These are phyloP conservation scores for Globisporangium rhizosaccharum DNA, from an alignment of 352 stramenopile genomes.

Conservation along the genomic window DNA sequence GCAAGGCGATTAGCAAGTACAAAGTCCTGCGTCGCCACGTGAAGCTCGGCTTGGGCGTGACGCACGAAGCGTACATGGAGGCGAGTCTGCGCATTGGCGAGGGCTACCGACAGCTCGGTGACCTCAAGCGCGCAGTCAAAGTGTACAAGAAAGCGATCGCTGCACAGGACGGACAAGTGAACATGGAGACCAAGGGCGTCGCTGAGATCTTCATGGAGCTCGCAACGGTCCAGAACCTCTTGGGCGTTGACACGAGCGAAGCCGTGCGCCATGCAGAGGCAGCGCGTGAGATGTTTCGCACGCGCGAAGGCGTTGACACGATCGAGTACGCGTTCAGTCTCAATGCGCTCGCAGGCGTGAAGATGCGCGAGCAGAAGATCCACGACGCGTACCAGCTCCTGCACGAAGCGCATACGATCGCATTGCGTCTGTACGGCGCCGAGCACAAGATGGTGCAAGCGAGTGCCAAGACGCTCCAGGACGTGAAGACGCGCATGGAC, in stretches of 20 bases:
- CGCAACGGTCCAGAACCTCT: constrained; percentile 35
- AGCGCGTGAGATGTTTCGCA: constrained; percentile 46
- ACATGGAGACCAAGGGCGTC: constrained; percentile 58
- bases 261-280: constrained; percentile 29
- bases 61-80: constrained; percentile 76
- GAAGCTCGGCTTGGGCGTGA: constrained; percentile 50
- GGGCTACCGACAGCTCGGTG: constrained; percentile 59
- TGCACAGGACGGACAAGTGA: constrained; percentile 50
- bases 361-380: constrained; percentile 61
- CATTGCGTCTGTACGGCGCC: constrained; percentile 55
- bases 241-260: constrained; percentile 32
- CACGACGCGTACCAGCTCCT: constrained; percentile 54
- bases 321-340: constrained; percentile 74
- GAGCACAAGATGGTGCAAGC: constrained; percentile 54
- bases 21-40: constrained; percentile 69
- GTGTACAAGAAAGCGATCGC: constrained; percentile 50
- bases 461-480: constrained; percentile 54
- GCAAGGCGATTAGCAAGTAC: constrained; percentile 63
- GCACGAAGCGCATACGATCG: constrained; percentile 61
- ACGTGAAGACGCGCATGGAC: constrained; percentile 56
- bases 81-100: constrained; percentile 61
- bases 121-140: constrained; percentile 46
- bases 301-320: constrained; percentile 62
- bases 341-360: constrained; percentile 73
- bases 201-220: constrained; percentile 81